Base-by-base conservation (phyloP, 805 yeast genomes). In the Nakazawaea peltata region DNA sequence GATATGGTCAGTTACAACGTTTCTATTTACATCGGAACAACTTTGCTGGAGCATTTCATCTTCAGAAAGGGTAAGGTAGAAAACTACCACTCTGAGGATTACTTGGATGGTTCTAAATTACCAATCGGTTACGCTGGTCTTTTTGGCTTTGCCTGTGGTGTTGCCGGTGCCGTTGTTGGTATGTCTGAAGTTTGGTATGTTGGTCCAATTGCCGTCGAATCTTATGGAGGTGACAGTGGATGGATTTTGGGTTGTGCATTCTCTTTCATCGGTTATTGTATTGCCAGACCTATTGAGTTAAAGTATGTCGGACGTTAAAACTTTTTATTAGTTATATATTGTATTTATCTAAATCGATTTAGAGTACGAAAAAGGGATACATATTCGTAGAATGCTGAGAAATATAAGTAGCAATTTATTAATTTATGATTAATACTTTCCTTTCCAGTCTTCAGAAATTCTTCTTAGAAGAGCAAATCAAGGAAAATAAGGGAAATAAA, bases 161-260 rank as follows among this genome's bases (percentile, higher is more conserved):
- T 56, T n/a, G 52, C 50, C 11, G 52, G 61, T 13, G 52, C 60
- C 3, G 55, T 57, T 1, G 43, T 56, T 13, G 51, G 54, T 18
- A 57, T 57, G 62, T 41, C 53, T 25, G 60, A 58, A 41, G 47
- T 55, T 1, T 57, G 62, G 62, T 57, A 53, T 39, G 46, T 36
- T 19, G 63, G 63, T 3, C 54, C 55, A 5, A 51, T 57, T 22
- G 53, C 59, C 8, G 40, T 46, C 18, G 44, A 35, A 15, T 53
- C 56, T 8, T 31, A 39, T 3, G 56, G 59, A 6, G 61, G 61
- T 25, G 62, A 57, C 32, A 44, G 54, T 16, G 53, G 59, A 4
- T 58, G 51, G 28, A 56, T 54, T 38, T 45, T 58, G 31, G 56
- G 57, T 40, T 42, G 54, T 7, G 44, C 42, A 3, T 49, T 54